phyloP scores from a whole-genome alignment of 257 asterid species.

The Mitragyna speciosa region DNA sequence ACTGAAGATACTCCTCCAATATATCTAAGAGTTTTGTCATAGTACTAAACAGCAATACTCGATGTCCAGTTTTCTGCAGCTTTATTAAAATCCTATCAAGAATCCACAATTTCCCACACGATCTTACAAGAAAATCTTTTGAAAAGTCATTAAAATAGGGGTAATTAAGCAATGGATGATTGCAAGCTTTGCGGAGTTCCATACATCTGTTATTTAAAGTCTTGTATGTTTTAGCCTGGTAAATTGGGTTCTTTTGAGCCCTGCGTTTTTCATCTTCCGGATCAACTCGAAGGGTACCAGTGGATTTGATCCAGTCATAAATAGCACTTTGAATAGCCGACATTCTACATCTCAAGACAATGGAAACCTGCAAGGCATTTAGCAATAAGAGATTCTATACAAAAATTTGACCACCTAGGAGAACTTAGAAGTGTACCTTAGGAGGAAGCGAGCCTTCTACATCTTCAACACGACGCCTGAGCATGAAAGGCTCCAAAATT shows the following conservation, averaged over 20 bases:
- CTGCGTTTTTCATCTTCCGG: conserved; percentile 92
- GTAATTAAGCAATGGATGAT: conserved; percentile 92
- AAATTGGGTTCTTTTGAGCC: conserved; percentile 66
- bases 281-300: conserved; percentile 93
- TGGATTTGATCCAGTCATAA: conserved; percentile 96
- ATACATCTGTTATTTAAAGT: conserved; percentile 87
- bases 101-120: conserved; percentile 97
- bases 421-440: conserved; percentile 55
- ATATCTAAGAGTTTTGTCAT: conserved; percentile 98
- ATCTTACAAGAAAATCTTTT: conserved; percentile 90
- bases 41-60: conserved; percentile 94
- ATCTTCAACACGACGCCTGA: conserved; percentile 99
- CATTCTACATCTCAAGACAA: conserved; percentile 93
- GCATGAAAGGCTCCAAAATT: conserved; percentile 99
- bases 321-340: conserved; percentile 92
- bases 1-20: conserved; percentile 94
- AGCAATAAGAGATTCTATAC: conserved; percentile 25
- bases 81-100: conserved; percentile 85
- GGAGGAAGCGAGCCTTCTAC: conserved; percentile 99
- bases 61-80: conserved; percentile 92
- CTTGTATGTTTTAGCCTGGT: conserved; percentile 79
- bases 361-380: conserved; percentile 73
- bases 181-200: conserved; percentile 97
- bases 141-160: conserved; percentile 87
- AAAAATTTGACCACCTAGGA: conserved; percentile 13